Conservation (phyloP, 495 filamentous ascomycete genomes). For the Aspergillus steynii region DNA sequence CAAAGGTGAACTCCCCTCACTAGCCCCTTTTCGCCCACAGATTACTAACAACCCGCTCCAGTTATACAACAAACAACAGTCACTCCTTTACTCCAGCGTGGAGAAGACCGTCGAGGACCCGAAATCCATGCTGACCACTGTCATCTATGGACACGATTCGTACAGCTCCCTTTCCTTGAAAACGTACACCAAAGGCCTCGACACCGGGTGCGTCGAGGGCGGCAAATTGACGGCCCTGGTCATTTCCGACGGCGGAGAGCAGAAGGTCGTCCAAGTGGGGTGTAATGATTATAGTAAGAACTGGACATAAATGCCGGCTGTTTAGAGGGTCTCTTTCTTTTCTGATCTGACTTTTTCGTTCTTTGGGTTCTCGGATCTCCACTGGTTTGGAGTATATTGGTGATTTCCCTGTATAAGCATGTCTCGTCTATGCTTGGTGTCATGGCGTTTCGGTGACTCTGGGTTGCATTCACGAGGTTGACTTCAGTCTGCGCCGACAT, state of each 20-base stretch:
- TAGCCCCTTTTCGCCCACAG: background rate
- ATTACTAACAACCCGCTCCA: slow-evolving; percentile 17
- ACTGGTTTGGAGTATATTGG: slow-evolving; percentile 5
- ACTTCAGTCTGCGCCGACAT: background rate
- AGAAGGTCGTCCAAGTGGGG: slow-evolving; percentile 37
- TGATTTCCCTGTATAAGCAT: slow-evolving; percentile 1
- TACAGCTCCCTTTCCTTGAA: slow-evolving; percentile 65
- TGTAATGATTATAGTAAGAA: slow-evolving; percentile 30
- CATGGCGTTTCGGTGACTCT: slow-evolving; percentile 5
- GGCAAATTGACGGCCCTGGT: slow-evolving; percentile 75
- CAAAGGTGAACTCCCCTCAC: slow-evolving; percentile 51
- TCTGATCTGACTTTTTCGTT: background rate
- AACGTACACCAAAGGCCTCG: slow-evolving; percentile 78
- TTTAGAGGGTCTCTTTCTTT: background rate
- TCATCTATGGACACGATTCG: slow-evolving; percentile 88
- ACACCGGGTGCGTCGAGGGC: slow-evolving; percentile 77
- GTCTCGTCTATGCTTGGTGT: slow-evolving; percentile 9
- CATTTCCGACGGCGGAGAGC: slow-evolving; percentile 52
- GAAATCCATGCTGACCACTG: slow-evolving; percentile 44
- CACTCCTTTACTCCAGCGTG: slow-evolving; percentile 27
- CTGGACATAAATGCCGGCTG: background rate
- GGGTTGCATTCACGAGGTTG: slow-evolving; percentile 1
- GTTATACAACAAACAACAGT: slow-evolving; percentile 61
- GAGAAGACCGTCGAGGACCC: slow-evolving; percentile 21
- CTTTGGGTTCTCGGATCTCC: background rate